These are phyloP conservation scores for Exutisphaerella laricina DNA, from an alignment of 2,329 filamentous ascomycete genomes.

Conservation along the genomic window DNA sequence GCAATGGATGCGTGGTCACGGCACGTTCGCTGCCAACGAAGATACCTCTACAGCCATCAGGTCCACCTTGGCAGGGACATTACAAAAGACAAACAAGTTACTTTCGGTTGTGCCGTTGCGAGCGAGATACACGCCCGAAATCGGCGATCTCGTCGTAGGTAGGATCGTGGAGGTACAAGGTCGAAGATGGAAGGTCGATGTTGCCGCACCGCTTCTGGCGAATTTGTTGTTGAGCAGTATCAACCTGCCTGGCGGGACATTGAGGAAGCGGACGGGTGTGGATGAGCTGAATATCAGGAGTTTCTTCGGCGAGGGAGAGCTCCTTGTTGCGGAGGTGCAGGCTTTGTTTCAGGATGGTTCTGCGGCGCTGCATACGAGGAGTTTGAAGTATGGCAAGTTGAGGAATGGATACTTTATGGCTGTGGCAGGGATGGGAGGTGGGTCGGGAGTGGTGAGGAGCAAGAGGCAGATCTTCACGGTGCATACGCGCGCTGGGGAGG, in stretches of 20 bases:
- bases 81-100: conserved; percentile 94
- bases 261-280: conserved; percentile 85
- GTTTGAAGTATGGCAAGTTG: conserved; percentile 89
- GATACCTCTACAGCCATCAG: conserved; percentile 63
- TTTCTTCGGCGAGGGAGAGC: conserved; percentile 94
- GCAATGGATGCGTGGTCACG: conserved; percentile 99
- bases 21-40: conserved; percentile 65
- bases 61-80: conserved; percentile 82
- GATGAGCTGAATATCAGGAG: conserved; percentile 95
- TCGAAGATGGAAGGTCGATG: conserved; percentile 89
- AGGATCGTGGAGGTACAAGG: conserved; percentile 93
- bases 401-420: conserved; percentile 86
- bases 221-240: conserved; percentile 81
- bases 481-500: conserved; percentile 55
- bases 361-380: conserved; percentile 82
- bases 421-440: conserved; percentile 71
- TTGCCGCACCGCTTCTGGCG: conserved; percentile 80
- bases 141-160: conserved; percentile 90
- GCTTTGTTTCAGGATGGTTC: conserved; percentile 77
- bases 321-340: conserved; percentile 94
- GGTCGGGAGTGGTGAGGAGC: conserved; percentile 73
- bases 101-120: conserved; percentile 85
- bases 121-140: conserved; percentile 90
- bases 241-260: conserved; percentile 88
- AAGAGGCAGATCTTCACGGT: conserved; percentile 86